These are phyloP conservation scores for Rubia yunnanensis DNA, from an alignment of 257 asterid genomes.

Conservation along the genomic window DNA sequence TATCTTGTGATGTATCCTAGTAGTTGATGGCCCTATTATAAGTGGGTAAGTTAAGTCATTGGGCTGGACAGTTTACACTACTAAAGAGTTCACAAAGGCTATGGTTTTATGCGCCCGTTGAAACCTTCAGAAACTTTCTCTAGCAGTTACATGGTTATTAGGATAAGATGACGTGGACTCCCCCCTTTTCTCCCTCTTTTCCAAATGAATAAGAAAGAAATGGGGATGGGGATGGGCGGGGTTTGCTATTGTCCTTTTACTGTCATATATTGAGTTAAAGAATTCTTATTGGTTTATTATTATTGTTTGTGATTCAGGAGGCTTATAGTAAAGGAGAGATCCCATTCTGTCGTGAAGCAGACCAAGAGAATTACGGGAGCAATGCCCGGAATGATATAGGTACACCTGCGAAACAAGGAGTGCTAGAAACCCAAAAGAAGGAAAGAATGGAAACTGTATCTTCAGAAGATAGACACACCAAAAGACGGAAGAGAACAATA, in stretches of 20 bases:
- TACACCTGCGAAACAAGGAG: slow-evolving; percentile 43
- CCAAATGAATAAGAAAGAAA: background rate
- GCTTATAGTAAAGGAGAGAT: slow-evolving; percentile 35
- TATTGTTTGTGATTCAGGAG: slow-evolving; percentile 29
- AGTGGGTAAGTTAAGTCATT: slow-evolving; percentile 6
- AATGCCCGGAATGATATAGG: slow-evolving; percentile 35
- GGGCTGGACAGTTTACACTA: slow-evolving; percentile 1
- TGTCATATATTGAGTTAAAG: slow-evolving; percentile 9
- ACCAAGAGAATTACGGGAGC: slow-evolving; percentile 25
- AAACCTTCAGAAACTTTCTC: background rate
- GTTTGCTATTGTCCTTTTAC: background rate
- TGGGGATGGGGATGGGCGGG: background rate
- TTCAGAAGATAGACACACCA: slow-evolving; percentile 72
- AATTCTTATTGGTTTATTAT: background rate
- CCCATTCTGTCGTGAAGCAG: slow-evolving; percentile 29
- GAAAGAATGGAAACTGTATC: slow-evolving; percentile 50
- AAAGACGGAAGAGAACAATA: slow-evolving; percentile 83
- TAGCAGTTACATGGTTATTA: background rate
- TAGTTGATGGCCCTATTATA: slow-evolving; percentile 7
- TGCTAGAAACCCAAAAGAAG: slow-evolving; percentile 47
- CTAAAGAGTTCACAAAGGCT: slow-evolving; percentile 3
- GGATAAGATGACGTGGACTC: background rate
- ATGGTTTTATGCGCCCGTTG: background rate
- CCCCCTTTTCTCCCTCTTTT: background rate
- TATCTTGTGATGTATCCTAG: slow-evolving; percentile 10